Evolutionary conservation across 768 basidiomycete species (phyloP).

Genomic region (Cyclocybe aegerita): DNA sequence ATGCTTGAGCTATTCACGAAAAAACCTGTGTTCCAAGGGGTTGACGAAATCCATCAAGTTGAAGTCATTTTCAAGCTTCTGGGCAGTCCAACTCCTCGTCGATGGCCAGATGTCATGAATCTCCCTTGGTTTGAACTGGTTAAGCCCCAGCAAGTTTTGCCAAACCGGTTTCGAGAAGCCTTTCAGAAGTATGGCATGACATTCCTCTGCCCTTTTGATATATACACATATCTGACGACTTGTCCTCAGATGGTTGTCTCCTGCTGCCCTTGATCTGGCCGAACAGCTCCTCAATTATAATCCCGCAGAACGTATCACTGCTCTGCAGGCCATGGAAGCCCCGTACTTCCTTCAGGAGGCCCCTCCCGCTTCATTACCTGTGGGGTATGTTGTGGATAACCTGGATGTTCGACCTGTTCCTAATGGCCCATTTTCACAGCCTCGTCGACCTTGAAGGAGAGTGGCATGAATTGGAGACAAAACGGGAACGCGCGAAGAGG

Average conservation of each 20-base stretch:
- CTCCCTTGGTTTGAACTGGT: slow-evolving; percentile 99
- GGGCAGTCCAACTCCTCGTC: slow-evolving; percentile 81
- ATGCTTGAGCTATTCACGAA: slow-evolving; percentile 97
- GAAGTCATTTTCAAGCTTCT: slow-evolving; percentile 90
- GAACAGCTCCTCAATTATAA: slow-evolving; percentile 80
- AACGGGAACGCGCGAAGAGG: slow-evolving; percentile 83
- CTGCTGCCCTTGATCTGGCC: slow-evolving; percentile 85
- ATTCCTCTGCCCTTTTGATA: slow-evolving; percentile 1
- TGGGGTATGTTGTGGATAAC: slow-evolving; percentile 58
- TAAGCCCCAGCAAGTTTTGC: slow-evolving; percentile 75
- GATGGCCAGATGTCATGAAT: slow-evolving; percentile 80
- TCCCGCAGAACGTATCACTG: slow-evolving; percentile 74
- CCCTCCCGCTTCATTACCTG: slow-evolving; percentile 71
- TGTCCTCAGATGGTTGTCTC: slow-evolving; percentile 75
- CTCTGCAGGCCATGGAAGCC: slow-evolving; percentile 75
- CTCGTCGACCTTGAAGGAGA: slow-evolving; percentile 85
- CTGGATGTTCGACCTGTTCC: slow-evolving; percentile 2
- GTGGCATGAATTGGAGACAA: slow-evolving; percentile 98
- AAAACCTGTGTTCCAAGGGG: slow-evolving; percentile 97
- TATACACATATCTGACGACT: not conserved
- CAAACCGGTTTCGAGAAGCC: slow-evolving; percentile 77
- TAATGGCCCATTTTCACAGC: slow-evolving; percentile 35
- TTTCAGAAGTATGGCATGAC: slow-evolving; percentile 69
- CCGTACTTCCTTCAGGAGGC: slow-evolving; percentile 85
- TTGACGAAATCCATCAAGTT: slow-evolving; percentile 96